Evolutionary conservation across 2,329 filamentous ascomycete genomes (phyloP), one percentile per base, ranked within the genome.

Genomic region (Hypoxylon sp.): DNA sequence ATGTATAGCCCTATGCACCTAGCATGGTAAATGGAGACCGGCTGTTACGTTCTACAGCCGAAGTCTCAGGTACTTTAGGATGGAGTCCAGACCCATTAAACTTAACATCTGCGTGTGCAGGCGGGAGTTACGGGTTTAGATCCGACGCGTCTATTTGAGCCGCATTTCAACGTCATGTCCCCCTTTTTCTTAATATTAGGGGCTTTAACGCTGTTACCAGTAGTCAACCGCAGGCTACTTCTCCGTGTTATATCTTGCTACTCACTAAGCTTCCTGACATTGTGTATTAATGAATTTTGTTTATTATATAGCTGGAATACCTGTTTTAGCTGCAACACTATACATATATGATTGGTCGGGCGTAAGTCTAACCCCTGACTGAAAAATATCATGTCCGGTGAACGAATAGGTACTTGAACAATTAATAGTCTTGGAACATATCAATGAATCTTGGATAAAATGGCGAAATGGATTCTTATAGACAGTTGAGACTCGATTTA

Each of bases 161-260:
- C 57, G 57, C 57, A 13, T 44, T 59, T 46, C 48, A 60, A 60
- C 57, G 57, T 52, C 57, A 60, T 26, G n/a, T 33, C 47, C 44
- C 50, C 56, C n/a, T 37, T 35, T 57, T 29, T 3, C 31, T 14
- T 5, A n/a, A n/a, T 19, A 5, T 58, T 22, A 22, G 22, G 11
- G 29, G 31, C 13, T 50, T 50, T 17, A n/a, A 22, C 3, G 8
- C 8, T 44, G 8, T 19, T 10, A 9, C 17, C 3, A 22, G 39
- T 3, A 44, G 39, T 44, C 17, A n/a, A 19, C 10, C 39, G 14
- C n/a, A 17, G 22, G 17, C n/a, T 44, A 22, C 9, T 44, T 22
- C 14, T 3, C n/a, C 39, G 17, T n/a, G 39, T n/a, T n/a, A 37
- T 37, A n/a, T 37, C 5, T 37, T 37, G n/a, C 35, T 37, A 22